Conservation (phyloP, 1,139 yeast genomes). For the Pichia sp. region DNA sequence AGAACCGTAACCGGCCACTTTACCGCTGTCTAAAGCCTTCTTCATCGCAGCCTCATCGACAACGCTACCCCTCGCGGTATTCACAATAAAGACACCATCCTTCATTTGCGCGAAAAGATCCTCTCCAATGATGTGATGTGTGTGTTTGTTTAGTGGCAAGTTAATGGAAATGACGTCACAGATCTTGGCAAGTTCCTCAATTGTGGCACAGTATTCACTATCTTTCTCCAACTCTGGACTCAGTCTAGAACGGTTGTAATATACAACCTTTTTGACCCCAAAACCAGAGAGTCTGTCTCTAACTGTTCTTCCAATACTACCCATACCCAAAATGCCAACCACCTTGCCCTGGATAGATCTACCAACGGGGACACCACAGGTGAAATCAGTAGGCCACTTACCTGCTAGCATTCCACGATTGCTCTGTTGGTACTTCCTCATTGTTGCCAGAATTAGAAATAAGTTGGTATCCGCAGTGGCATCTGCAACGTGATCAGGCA, state of each 20-base stretch:
- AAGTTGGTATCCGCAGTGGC: constrained; percentile 82
- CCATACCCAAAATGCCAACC: constrained; percentile 73
- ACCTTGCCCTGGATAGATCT: constrained; percentile 56
- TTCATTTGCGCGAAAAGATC: constrained; percentile 54
- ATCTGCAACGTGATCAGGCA: constrained; percentile 63
- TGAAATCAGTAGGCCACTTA: constrained; percentile 41
- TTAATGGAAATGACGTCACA: constrained; percentile 58
- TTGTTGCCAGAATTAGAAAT: constrained; percentile 53
- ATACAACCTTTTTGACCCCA: constrained; percentile 53
- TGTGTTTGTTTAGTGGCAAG: constrained; percentile 49
- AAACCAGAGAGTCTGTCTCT: constrained; percentile 59
- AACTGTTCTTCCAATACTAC: constrained; percentile 72
- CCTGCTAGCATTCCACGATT: constrained; percentile 46
- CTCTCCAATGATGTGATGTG: constrained; percentile 46
- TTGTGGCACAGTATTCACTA: constrained; percentile 44
- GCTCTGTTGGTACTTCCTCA: constrained; percentile 54
- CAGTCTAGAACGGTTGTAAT: constrained; percentile 56
- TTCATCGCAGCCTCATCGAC: constrained; percentile 50
- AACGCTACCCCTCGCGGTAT: constrained; percentile 57
- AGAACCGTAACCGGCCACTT: constrained; percentile 67
- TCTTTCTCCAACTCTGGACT: constrained; percentile 44
- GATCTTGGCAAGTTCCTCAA: constrained; percentile 48
- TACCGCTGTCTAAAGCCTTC: constrained; percentile 56
- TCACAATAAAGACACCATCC: constrained; percentile 57
- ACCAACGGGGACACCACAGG: constrained; percentile 37